Conservation (phyloP, 495 filamentous ascomycete species). For the Penicillium angulare region DNA sequence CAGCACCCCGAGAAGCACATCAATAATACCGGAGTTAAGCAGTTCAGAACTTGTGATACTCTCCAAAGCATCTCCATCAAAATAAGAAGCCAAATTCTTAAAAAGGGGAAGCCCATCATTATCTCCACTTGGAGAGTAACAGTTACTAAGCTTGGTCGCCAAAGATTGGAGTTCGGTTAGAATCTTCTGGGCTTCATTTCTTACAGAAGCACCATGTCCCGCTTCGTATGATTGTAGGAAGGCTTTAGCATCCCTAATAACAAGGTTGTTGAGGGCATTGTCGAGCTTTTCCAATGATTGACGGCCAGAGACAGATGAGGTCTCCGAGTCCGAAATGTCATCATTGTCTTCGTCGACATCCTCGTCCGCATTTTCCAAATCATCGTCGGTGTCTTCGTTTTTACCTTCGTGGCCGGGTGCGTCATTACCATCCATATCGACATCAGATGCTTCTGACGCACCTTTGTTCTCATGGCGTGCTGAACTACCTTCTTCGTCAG, state of each 20-base stretch:
- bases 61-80: slow-evolving; percentile 81
- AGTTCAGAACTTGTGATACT: slow-evolving; percentile 98
- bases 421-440: slow-evolving; percentile 17
- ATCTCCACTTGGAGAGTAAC: slow-evolving; percentile 58
- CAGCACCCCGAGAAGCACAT: slow-evolving; percentile 78
- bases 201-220: slow-evolving; percentile 67
- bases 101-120: slow-evolving; percentile 62
- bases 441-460: slow-evolving; percentile 11
- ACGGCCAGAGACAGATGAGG: slow-evolving; percentile 53
- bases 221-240: slow-evolving; percentile 84
- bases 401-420: slow-evolving; percentile 38
- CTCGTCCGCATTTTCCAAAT: slow-evolving; percentile 57
- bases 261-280: slow-evolving; percentile 67
- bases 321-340: slow-evolving; percentile 69
- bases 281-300: slow-evolving; percentile 46
- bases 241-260: slow-evolving; percentile 68
- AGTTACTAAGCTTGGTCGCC: slow-evolving; percentile 65
- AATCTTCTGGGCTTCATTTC: slow-evolving; percentile 73
- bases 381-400: slow-evolving; percentile 53
- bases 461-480: slow-evolving; percentile 5
- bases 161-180: slow-evolving; percentile 69
- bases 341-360: slow-evolving; percentile 60
- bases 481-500: slow-evolving; percentile 20
- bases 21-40: slow-evolving; percentile 83
- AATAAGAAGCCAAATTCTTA: slow-evolving; percentile 75